Evolutionary conservation across 305 asterid species (phyloP).

Genomic region (Fraxinus sp.): DNA sequence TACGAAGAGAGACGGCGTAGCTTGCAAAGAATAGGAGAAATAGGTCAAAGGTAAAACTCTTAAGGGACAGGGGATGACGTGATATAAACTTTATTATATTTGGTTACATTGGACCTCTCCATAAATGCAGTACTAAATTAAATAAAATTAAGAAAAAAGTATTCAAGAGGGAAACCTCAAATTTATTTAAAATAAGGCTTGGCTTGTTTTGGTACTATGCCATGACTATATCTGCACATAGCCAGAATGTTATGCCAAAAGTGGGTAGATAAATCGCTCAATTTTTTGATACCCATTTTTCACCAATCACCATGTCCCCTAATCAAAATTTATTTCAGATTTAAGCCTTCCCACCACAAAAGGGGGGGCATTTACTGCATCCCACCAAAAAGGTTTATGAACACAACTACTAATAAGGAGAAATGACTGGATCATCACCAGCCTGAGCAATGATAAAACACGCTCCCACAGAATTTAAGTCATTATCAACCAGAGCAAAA

Average conservation of each 20-base stretch:
- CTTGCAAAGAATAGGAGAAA: background rate
- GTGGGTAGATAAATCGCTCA: background rate
- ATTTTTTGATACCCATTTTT: background rate
- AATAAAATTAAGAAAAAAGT: background rate
- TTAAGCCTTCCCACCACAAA: background rate
- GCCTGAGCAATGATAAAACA: background rate
- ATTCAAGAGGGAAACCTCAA: background rate
- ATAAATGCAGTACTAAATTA: background rate
- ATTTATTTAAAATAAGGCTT: background rate
- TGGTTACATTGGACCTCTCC: background rate
- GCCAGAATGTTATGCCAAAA: background rate
- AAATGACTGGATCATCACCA: conserved; percentile 11
- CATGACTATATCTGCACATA: background rate
- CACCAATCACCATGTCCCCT: background rate
- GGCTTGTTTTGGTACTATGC: background rate
- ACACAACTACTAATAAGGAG: conserved; percentile 15
- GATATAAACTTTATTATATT: background rate
- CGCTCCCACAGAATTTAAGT: conserved; percentile 5
- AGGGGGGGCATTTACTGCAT: conserved; percentile 1
- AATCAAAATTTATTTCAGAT: background rate
- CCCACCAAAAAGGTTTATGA: background rate
- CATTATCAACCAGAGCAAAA: conserved; percentile 20
- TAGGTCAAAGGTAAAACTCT: background rate
- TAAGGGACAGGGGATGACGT: background rate
- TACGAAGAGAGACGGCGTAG: background rate